These are phyloP conservation scores for Penicillium frequentans DNA, from an alignment of 2,329 filamentous ascomycete genomes.

Conservation along the genomic window DNA sequence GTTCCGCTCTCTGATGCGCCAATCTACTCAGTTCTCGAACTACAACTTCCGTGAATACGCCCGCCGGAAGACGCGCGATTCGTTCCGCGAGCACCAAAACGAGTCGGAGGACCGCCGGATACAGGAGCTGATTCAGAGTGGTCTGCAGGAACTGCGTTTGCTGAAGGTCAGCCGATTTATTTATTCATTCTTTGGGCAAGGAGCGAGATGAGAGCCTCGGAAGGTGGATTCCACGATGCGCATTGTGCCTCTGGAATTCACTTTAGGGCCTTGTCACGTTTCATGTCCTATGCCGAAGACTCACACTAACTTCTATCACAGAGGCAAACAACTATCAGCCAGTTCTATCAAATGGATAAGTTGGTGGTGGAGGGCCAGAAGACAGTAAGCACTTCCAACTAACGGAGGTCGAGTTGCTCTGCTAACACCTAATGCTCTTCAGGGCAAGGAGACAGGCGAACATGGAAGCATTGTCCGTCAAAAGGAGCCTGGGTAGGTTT, in stretches of 20 bases:
- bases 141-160: slow-evolving; percentile 79
- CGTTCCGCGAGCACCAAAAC: slow-evolving; percentile 76
- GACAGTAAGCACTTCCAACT: slow-evolving; percentile 55
- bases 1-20: slow-evolving; percentile 90
- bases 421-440: slow-evolving; percentile 2
- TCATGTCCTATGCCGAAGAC: neutral
- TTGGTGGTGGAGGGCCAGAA: slow-evolving; percentile 90
- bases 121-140: slow-evolving; percentile 87
- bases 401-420: neutral
- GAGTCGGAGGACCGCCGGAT: slow-evolving; percentile 73
- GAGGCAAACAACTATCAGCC: slow-evolving; percentile 92
- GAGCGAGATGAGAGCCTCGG: neutral
- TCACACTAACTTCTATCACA: slow-evolving; percentile 50
- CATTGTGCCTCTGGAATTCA: neutral
- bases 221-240: neutral
- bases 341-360: slow-evolving; percentile 89
- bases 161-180: slow-evolving; percentile 70
- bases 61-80: slow-evolving; percentile 82
- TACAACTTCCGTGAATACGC: slow-evolving; percentile 99
- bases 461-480: slow-evolving; percentile 69
- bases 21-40: slow-evolving; percentile 80
- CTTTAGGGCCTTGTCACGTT: neutral
- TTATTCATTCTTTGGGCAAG: neutral
- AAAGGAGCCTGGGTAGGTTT: slow-evolving; percentile 72
- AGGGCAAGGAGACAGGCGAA: slow-evolving; percentile 56